Evolutionary conservation across 139 green algal species (phyloP).

Genomic region (Picochlorum sp.): DNA sequence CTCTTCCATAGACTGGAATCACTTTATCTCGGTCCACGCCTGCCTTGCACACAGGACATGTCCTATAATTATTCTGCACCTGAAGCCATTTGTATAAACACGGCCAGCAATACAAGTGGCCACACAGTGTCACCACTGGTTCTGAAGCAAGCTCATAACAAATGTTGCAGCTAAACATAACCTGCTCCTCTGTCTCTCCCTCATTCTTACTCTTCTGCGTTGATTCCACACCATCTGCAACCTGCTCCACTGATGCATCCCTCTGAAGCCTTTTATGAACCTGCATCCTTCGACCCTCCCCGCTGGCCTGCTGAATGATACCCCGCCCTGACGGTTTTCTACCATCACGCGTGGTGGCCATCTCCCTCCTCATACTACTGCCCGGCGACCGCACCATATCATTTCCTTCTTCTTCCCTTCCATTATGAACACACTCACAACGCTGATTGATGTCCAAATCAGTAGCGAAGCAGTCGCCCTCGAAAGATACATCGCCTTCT

Average conservation of each 20-base stretch:
- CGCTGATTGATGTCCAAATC: too few relatives aligned
- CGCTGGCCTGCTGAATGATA: not conserved
- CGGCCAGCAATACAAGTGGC: constrained; percentile 93
- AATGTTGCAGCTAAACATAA: constrained; percentile 89
- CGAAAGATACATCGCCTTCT: too few relatives aligned
- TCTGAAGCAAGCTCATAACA: constrained; percentile 85
- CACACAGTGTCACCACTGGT: constrained; percentile 90
- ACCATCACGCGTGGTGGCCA: not conserved
- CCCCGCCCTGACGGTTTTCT: not conserved
- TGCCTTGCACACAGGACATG: constrained; percentile 90
- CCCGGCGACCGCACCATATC: not conserved
- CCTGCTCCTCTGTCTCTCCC: constrained; percentile 18
- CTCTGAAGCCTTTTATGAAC: too few relatives aligned
- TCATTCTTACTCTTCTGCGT: not conserved
- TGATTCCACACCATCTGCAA: not conserved
- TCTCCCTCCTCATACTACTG: not conserved
- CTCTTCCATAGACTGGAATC: constrained; percentile 78
- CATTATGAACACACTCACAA: not conserved
- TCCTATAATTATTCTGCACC: constrained; percentile 45
- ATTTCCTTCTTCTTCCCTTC: not conserved
- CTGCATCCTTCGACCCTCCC: not conserved
- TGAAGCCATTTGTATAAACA: constrained; percentile 90
- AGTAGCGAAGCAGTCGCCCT: too few relatives aligned
- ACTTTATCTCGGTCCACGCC: constrained; percentile 73
- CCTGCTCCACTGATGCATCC: not conserved